Conservation (phyloP, 192 early-diverging fungal species). For the Coemansia guatemalensis region DNA sequence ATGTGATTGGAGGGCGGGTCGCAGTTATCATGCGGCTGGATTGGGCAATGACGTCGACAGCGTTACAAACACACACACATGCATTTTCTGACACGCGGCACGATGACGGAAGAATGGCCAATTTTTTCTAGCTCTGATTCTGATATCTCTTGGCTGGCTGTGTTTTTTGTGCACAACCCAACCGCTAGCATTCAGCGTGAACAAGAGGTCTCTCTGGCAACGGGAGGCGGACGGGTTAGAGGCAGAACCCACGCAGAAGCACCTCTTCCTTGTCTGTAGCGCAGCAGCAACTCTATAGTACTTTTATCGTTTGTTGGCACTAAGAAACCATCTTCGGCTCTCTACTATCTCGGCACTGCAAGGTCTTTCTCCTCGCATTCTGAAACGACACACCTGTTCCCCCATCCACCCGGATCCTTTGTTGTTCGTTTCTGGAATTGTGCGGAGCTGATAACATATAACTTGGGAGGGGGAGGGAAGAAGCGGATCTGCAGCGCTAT, state of each 20-base stretch:
- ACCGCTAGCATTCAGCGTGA: not conserved
- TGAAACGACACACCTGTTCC: not conserved
- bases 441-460: not conserved
- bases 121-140: not conserved
- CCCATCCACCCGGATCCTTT: not conserved
- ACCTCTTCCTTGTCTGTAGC: not conserved
- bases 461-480: not conserved
- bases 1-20: not conserved
- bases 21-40: not conserved
- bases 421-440: not conserved
- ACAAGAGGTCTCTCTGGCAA: not conserved
- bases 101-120: not conserved
- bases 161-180: not conserved
- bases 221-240: too few relatives aligned
- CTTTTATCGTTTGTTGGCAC: not conserved
- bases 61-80: conserved; percentile 8
- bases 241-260: not conserved
- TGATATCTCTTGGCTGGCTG: not conserved
- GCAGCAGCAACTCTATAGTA: not conserved
- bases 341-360: not conserved
- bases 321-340: not conserved
- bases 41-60: conserved; percentile 3
- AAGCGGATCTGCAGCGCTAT: not conserved
- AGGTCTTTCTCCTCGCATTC: not conserved
- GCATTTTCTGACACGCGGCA: not conserved